Evolutionary conservation across 345 rosid species (phyloP), one percentile per base, ranked within the genome.

Genomic region (Zanthoxylum bungeanum): DNA sequence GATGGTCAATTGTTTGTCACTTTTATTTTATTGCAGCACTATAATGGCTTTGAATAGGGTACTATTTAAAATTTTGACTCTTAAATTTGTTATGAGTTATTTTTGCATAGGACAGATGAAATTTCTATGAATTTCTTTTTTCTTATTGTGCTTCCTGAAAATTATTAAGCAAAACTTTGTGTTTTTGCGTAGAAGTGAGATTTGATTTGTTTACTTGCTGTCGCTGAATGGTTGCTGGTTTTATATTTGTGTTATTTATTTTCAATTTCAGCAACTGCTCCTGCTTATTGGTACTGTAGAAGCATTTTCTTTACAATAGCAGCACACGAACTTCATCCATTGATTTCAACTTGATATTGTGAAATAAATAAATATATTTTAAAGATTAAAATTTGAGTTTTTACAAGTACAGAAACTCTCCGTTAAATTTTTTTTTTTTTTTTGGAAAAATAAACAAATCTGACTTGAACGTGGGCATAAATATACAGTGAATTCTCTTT

Each of bases 21-120:
- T 16, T 63, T 55, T 55, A 24, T 47, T 71, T 74, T 47, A 52
- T 50, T 73, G 34, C 66, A 65, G 76, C n/a, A 68, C 46, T 30
- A 65, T 39, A 65, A 36, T 60, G n/a, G 69, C 61, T 21, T 75
- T 64, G 62, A 40, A 71, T 74, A 70, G 74, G 74, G 47, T 17
- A 40, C 68, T 59, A 68, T 50, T 60, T 67, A 28, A 62, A 75
- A 68, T 72, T n/a, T 75, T 72, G 68, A 63, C 73, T 53, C 12
- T 31, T 56, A 16, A 31, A 68, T 66, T 74, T 59, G 71, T 42
- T 71, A 52, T 37, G 71, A 49, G 25, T 16, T 4, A 16, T 9
- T 36, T 63, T 56, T 53, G 50, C 64, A 53, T 51, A 39, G 74
- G 63, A 17, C 9, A 64, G 60, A 55, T 62, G 63, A 31, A 75